Percentiles rank a stretch among this genome's conserved stretches.
Conservation (phyloP, 2,329 filamentous ascomycete genomes). For the Onygena corvina region DNA sequence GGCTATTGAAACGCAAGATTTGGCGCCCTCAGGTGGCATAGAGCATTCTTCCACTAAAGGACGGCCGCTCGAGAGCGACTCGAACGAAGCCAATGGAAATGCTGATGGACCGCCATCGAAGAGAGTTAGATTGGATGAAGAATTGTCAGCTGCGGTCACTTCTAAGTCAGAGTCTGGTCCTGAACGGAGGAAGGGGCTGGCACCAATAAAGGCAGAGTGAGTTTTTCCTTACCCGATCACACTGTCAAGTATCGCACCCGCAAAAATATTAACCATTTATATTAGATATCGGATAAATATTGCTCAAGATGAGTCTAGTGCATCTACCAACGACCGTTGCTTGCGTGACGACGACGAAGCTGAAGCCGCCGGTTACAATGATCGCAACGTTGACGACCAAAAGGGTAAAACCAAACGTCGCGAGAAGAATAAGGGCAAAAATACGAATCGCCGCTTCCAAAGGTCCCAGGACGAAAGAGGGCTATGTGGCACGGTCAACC, state of each 20-base stretch:
- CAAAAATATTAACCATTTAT: neutral
- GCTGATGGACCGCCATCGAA: slow-evolving; percentile 38
- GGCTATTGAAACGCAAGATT: neutral
- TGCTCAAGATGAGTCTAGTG: slow-evolving; percentile 18
- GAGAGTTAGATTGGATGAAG: slow-evolving; percentile 43
- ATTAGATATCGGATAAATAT: slow-evolving; percentile 25
- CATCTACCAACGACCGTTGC: slow-evolving; percentile 24
- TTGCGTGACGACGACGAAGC: slow-evolving; percentile 44
- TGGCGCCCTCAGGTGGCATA: neutral
- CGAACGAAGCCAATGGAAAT: neutral
- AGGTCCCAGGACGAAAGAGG: slow-evolving; percentile 63
- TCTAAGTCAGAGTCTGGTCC: slow-evolving; percentile 19
- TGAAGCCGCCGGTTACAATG: slow-evolving; percentile 42
- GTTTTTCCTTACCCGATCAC: too few relatives aligned
- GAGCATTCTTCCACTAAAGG: neutral
- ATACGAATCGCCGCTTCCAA: slow-evolving; percentile 71
- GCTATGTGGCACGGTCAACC: slow-evolving; percentile 63
- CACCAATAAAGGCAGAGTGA: slow-evolving; percentile 62
- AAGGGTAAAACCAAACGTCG: slow-evolving; percentile 19
- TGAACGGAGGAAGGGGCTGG: slow-evolving; percentile 45
- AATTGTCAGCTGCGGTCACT: slow-evolving; percentile 17
- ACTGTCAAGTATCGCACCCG: neutral
- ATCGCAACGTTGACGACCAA: slow-evolving; percentile 28
- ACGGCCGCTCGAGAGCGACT: neutral
- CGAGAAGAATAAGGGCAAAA: slow-evolving; percentile 60